These are phyloP conservation scores for Hyaloscypha hepaticicola DNA, from an alignment of 495 filamentous ascomycete species.

Conservation along the genomic window DNA sequence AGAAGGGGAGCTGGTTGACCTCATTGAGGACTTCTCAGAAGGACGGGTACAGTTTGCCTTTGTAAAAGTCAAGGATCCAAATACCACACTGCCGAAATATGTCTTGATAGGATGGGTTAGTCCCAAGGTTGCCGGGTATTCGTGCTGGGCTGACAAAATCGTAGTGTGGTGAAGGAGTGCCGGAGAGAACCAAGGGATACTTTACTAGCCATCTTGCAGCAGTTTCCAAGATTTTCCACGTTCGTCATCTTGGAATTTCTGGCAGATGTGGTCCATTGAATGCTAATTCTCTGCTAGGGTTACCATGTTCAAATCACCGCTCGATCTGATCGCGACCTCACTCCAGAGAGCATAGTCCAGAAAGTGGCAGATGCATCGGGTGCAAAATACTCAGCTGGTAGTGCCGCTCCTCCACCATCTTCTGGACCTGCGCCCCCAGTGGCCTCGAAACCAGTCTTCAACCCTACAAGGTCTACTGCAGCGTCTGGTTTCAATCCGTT, in stretches of 20 bases:
- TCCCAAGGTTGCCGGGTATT: background rate
- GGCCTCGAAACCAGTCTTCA: conserved; percentile 86
- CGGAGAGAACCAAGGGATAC: conserved; percentile 95
- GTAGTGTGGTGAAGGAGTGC: conserved; percentile 92
- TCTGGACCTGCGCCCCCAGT: conserved; percentile 59
- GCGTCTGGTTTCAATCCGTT: conserved; percentile 66
- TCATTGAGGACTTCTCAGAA: conserved; percentile 98
- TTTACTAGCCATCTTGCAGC: conserved; percentile 91
- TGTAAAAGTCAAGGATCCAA: conserved; percentile 92
- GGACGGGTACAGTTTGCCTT: conserved; percentile 96
- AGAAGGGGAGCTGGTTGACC: conserved; percentile 92
- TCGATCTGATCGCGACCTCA: conserved; percentile 83
- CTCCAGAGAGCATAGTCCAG: conserved; percentile 81
- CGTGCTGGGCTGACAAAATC: conserved; percentile 23
- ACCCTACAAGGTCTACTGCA: conserved; percentile 68
- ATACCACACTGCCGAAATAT: conserved; percentile 86
- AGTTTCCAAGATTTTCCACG: conserved; percentile 85
- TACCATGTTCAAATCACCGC: conserved; percentile 98
- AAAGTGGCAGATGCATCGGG: conserved; percentile 97
- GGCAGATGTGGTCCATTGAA: background rate
- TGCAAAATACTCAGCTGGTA: conserved; percentile 79
- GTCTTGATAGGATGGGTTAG: conserved; percentile 85
- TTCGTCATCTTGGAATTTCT: conserved; percentile 3
- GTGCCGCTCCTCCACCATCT: conserved; percentile 19
- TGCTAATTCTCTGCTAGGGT: conserved; percentile 49